Evolutionary conservation across 75 land plant genomes (phyloP).

Genomic region (Sequoia sempervirens): DNA sequence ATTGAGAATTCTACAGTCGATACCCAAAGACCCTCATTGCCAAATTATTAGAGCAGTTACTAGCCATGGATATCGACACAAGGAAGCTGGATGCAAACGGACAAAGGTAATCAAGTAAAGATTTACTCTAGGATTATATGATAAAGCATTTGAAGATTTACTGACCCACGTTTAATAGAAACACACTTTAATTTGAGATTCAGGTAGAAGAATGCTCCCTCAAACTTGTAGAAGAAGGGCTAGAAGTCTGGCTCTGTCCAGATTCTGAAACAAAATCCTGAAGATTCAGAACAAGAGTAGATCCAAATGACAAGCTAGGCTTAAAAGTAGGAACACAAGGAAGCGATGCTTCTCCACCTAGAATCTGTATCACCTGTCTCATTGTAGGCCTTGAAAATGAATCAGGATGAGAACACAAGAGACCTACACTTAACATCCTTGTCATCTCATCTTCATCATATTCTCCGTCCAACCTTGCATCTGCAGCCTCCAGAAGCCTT

Average conservation of each 20-base stretch:
- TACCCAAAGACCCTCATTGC: not conserved
- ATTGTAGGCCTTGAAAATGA: constrained; percentile 62
- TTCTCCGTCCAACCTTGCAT: constrained; percentile 44
- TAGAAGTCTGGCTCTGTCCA: constrained; percentile 11
- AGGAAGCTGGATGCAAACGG: not conserved
- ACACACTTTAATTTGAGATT: not conserved
- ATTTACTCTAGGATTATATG: not conserved
- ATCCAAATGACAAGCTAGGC: constrained; percentile 56
- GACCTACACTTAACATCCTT: constrained; percentile 60
- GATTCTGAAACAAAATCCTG: constrained; percentile 51
- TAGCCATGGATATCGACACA: not conserved
- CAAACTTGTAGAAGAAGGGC: constrained; percentile 3
- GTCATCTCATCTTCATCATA: constrained; percentile 54
- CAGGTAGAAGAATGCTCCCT: not conserved
- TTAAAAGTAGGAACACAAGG: constrained; percentile 50
- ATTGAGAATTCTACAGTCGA: not conserved
- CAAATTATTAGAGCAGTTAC: not conserved
- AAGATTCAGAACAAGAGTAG: constrained; percentile 27
- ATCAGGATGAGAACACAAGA: constrained; percentile 84
- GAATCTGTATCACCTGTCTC: constrained; percentile 76
- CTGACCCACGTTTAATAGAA: not conserved
- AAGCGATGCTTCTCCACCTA: constrained; percentile 46
- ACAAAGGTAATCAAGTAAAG: not conserved
- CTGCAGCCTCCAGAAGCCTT: constrained; percentile 57
- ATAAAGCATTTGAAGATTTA: not conserved